phyloP scores from a whole-genome alignment of 2,329 filamentous ascomycete genomes.

The Colletotrichum costaricense region DNA sequence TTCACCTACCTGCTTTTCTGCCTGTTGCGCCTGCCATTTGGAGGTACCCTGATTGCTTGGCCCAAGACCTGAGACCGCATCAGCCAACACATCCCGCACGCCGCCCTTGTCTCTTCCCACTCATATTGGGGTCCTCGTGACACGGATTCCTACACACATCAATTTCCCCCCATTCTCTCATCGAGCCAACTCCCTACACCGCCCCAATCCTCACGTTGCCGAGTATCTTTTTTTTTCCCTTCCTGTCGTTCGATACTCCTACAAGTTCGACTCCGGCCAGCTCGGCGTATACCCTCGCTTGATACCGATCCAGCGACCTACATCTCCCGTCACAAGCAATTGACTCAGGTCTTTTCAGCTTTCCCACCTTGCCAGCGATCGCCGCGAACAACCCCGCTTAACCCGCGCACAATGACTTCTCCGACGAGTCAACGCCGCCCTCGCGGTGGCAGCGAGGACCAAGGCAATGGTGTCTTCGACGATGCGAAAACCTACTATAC shows the following conservation, averaged over 20 bases:
- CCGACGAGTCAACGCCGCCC: slow-evolving; percentile 34
- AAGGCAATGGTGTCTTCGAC: slow-evolving; percentile 58
- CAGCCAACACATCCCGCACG: slow-evolving; percentile 26
- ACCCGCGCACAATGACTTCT: slow-evolving; percentile 31
- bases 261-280: background rate
- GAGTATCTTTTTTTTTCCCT: background rate
- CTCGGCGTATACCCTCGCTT: background rate
- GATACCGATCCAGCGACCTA: background rate
- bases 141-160: slow-evolving; percentile 16
- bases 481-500: slow-evolving; percentile 71
- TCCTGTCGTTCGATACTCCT: background rate
- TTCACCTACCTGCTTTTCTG: background rate
- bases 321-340: slow-evolving; percentile 5
- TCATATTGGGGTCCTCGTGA: slow-evolving; percentile 27
- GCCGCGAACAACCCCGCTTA: slow-evolving; percentile 6
- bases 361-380: slow-evolving; percentile 5
- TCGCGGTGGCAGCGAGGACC: slow-evolving; percentile 57
- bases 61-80: slow-evolving; percentile 23
- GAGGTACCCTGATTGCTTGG: background rate
- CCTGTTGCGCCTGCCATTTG: background rate
- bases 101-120: slow-evolving; percentile 30
- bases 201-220: slow-evolving; percentile 11
- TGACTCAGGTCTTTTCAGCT: background rate
- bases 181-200: slow-evolving; percentile 7
- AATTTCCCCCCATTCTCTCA: slow-evolving; percentile 34